A percentile compares a stretch with the other conserved stretches of the same genome.
Conservation (phyloP, 2,329 filamentous ascomycete species). For the Claviceps sorghi region DNA sequence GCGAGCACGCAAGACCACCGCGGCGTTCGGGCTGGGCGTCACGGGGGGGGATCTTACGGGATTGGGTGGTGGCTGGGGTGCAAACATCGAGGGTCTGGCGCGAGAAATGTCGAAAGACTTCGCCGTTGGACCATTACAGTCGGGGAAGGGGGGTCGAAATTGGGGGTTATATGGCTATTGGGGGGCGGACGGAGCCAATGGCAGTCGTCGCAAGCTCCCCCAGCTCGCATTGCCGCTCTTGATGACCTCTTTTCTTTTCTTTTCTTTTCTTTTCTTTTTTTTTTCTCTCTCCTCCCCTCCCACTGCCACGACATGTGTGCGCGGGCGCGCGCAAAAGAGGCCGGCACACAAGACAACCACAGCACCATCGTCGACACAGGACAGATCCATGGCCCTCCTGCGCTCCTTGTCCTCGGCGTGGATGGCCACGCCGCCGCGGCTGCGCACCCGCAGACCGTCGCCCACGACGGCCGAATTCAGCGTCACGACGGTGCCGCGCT, state of each 20-base stretch:
- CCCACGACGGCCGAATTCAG: slow-evolving; percentile 87
- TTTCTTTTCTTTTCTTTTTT: too few species aligned
- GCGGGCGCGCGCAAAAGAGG: not conserved
- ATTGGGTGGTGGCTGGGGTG: slow-evolving; percentile 31
- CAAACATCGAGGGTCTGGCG: slow-evolving; percentile 2
- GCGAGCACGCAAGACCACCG: slow-evolving; percentile 49
- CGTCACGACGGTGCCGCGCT: slow-evolving; percentile 60
- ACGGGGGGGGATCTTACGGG: slow-evolving; percentile 38
- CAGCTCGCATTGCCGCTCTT: too few species aligned
- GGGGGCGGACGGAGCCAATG: too few species aligned
- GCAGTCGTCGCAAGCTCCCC: too few species aligned
- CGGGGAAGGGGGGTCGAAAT: slow-evolving; percentile 10
- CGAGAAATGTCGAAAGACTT: slow-evolving; percentile 40
- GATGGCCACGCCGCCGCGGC: slow-evolving; percentile 43
- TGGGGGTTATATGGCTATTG: slow-evolving; percentile 10
- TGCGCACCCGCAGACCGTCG: slow-evolving; percentile 54
- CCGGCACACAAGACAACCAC: not conserved
- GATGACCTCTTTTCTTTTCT: too few species aligned
- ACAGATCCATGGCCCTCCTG: not conserved
- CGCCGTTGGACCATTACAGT: slow-evolving; percentile 51
- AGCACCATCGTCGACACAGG: not conserved
- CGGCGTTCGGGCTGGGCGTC: slow-evolving; percentile 55
- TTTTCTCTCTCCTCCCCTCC: too few species aligned
- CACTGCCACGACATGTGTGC: too few species aligned
- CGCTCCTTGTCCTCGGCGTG: slow-evolving; percentile 32